These are phyloP conservation scores for Prunus persica DNA, from an alignment of 306 rosid species.

Conservation along the genomic window DNA sequence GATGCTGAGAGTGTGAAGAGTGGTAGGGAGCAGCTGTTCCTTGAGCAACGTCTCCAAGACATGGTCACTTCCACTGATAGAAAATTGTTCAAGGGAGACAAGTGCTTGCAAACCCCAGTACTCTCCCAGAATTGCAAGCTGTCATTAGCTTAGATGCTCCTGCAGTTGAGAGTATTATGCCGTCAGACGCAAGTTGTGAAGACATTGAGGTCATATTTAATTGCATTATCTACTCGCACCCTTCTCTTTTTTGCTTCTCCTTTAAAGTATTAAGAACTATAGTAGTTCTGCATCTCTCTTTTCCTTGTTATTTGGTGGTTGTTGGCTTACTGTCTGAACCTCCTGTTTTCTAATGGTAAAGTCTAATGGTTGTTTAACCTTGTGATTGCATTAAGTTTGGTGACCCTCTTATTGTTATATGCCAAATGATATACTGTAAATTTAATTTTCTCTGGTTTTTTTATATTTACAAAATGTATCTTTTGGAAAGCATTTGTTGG, in stretches of 20 bases:
- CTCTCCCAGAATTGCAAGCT: conserved; percentile 58
- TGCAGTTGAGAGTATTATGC: conserved; percentile 33
- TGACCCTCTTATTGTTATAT: not conserved
- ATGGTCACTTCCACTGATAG: too few species aligned
- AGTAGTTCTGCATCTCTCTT: not conserved
- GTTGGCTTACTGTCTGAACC: not conserved
- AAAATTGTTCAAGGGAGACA: too few species aligned
- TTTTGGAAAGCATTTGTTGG: not conserved
- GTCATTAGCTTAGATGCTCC: conserved; percentile 44
- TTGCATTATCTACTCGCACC: conserved; percentile 3
- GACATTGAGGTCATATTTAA: conserved; percentile 64
- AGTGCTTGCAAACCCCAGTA: too few species aligned
- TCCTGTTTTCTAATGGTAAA: not conserved
- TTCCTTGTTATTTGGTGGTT: not conserved
- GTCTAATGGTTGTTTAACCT: not conserved
- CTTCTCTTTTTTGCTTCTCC: not conserved
- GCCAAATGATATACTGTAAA: not conserved
- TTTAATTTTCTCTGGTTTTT: not conserved
- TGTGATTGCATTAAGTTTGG: not conserved
- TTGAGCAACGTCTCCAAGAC: too few species aligned
- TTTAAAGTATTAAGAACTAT: not conserved
- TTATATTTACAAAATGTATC: not conserved
- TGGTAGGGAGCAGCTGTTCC: too few species aligned
- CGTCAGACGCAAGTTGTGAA: conserved; percentile 81
- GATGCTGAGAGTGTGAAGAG: too few species aligned